phyloP scores from a whole-genome alignment of 495 filamentous ascomycete species.

The Daldinia vernicosa region DNA sequence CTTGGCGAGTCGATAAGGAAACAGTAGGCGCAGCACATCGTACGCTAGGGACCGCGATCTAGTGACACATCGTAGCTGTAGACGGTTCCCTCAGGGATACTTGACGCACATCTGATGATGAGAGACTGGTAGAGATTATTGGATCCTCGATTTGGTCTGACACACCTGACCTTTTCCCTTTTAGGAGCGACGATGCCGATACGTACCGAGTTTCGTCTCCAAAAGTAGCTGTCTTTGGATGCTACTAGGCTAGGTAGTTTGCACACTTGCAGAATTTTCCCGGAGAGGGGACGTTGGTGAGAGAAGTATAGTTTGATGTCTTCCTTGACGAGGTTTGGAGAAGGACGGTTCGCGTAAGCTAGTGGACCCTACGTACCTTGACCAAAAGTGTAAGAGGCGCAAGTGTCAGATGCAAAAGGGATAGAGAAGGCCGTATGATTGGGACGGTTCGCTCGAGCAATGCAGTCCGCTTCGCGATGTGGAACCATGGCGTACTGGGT shows the following conservation, averaged over 20 bases:
- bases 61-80: slow-evolving; percentile 42
- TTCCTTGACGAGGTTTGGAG: slow-evolving; percentile 30
- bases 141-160: slow-evolving; percentile 42
- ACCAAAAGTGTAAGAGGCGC: slow-evolving; percentile 36
- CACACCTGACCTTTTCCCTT: slow-evolving; percentile 43
- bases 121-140: slow-evolving; percentile 35
- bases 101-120: slow-evolving; percentile 44
- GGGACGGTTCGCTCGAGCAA: slow-evolving; percentile 26
- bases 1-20: slow-evolving; percentile 45
- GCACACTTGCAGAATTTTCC: slow-evolving; percentile 21
- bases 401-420: slow-evolving; percentile 42
- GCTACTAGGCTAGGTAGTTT: slow-evolving; percentile 14
- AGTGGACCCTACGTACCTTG: slow-evolving; percentile 36
- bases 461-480: slow-evolving; percentile 29
- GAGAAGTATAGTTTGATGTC: slow-evolving; percentile 17
- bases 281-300: slow-evolving; percentile 20
- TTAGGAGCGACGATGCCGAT: slow-evolving; percentile 38
- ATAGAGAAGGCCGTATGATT: slow-evolving; percentile 31
- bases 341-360: slow-evolving; percentile 31
- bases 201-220: slow-evolving; percentile 31
- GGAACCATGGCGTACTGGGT: slow-evolving; percentile 29
- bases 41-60: slow-evolving; percentile 43
- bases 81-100: slow-evolving; percentile 45
- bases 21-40: slow-evolving; percentile 39
- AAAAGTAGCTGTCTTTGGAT: slow-evolving; percentile 16